phyloP scores from a whole-genome alignment of 2,329 filamentous ascomycete genomes.

The Cladophialophora carrionii region DNA sequence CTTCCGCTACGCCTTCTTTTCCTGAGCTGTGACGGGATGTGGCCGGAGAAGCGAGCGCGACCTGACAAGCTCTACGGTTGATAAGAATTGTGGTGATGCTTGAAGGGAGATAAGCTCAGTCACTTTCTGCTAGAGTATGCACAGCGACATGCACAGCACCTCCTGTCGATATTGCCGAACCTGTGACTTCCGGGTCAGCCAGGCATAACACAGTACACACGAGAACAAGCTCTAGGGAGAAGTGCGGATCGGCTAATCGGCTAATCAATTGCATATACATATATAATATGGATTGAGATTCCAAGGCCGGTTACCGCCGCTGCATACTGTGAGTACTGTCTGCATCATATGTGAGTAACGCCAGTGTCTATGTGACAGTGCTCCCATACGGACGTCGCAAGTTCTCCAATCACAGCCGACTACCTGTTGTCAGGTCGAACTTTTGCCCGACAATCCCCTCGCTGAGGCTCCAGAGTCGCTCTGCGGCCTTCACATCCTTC shows the following conservation, averaged over 20 bases:
- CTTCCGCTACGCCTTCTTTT: not conserved
- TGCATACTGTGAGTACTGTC: not conserved
- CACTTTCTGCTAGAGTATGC: not conserved
- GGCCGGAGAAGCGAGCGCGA: not conserved
- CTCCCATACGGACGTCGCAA: not conserved
- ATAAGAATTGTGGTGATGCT: conserved; percentile 1
- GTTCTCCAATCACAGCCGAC: conserved; percentile 6
- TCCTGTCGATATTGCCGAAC: not conserved
- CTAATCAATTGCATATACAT: not conserved
- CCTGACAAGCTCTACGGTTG: not conserved
- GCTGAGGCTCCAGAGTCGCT: conserved; percentile 30
- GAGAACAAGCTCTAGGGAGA: not conserved
- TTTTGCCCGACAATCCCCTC: conserved; percentile 43
- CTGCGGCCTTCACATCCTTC: conserved; percentile 33
- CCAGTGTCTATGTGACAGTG: not conserved
- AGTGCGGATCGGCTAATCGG: not conserved
- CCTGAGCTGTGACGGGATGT: not conserved
- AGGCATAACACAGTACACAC: no score
- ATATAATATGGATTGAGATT: not conserved
- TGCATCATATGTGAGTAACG: not conserved
- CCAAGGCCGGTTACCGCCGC: no score
- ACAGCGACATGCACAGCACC: not conserved
- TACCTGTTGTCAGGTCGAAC: conserved; percentile 36
- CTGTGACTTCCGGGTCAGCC: not conserved
- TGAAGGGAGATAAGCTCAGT: not conserved